phyloP scores from a whole-genome alignment of 225 moss, liverwort and hornwort genomes.

The Bryoerythrophyllum caledonicum region DNA sequence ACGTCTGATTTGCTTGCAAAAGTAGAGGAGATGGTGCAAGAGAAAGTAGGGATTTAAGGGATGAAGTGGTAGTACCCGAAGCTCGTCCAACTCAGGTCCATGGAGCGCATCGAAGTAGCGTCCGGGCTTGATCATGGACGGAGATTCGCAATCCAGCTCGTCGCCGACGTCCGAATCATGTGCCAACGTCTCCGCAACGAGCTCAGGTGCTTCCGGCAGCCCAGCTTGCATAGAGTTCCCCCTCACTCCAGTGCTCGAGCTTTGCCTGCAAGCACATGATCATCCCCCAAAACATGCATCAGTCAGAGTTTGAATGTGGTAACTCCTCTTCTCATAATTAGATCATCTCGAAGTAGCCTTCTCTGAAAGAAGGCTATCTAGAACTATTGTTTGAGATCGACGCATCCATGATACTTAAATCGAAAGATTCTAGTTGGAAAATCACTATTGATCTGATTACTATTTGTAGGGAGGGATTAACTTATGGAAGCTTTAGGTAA shows the following conservation, averaged over 20 bases:
- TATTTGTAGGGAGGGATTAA: too few species aligned
- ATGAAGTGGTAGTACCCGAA: constrained; percentile 29
- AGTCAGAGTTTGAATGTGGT: too few species aligned
- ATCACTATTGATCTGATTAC: too few species aligned
- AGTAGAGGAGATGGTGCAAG: neutral
- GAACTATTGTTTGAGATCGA: too few species aligned
- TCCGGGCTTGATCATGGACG: constrained; percentile 31
- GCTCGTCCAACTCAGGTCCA: constrained; percentile 56
- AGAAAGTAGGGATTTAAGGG: constrained; percentile 6
- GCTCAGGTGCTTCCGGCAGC: constrained; percentile 2
- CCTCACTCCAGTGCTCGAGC: neutral
- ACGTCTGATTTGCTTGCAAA: neutral
- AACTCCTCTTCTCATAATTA: too few species aligned
- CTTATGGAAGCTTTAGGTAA: too few species aligned
- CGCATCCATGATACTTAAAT: too few species aligned
- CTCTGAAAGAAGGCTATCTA: too few species aligned
- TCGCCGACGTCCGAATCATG: neutral
- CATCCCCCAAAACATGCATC: too few species aligned
- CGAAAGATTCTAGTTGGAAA: too few species aligned
- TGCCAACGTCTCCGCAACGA: constrained; percentile 15
- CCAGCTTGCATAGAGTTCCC: constrained; percentile 6
- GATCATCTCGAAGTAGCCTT: too few species aligned
- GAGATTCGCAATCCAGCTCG: neutral
- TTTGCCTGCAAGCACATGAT: constrained; percentile 23
- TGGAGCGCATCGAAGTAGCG: constrained; percentile 59